Base-by-base conservation (phyloP, 176 grass and related monocot genomes). In the Aegilops bicornis region DNA sequence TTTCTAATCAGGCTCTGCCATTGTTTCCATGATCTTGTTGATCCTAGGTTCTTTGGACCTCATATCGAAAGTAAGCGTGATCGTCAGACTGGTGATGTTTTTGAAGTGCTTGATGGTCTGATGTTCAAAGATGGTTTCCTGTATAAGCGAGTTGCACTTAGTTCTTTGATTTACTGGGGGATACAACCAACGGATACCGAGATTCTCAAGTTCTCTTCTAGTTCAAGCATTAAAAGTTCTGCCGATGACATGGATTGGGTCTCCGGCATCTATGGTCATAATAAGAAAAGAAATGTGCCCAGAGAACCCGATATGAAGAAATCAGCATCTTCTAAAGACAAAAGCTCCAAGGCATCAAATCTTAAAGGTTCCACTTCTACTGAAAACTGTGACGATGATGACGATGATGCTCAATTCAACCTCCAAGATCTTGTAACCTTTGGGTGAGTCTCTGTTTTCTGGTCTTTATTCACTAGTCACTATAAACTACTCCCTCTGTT, bases 91-190 rank as follows among this genome's bases (percentile, higher is more conserved):
- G 94, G 94, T 61, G 94, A 96, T 78, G 50, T 92, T 80, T 99
- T 93, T 91, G 94, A 99, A 89, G 82, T 94, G 50, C 94, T 99
- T 61, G 94, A 96, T 66, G 89, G 94, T 64, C 82, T 94, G 87
- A 99, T 96, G 97, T 88, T 99, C 40, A 99, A 96, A 89, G 92
- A 99, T 76, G 97, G 97, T 74, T 99, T 94, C 79, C 69, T 99
- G 61, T 99, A 90, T 79, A 96, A 99, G 86, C 87, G 83, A 76
- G 90, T 96, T 61, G 88, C 97, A 22, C 82, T 93, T 82, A 95
- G 85, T 87, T 99, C 97, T 88, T 85, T 99, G 82, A 94, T 96
- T 76, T 99, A 91, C 63, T 93, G 88, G 87, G 90, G 94, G 16
- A 95, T 99, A 80, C 87, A 94, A 70, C 97, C 97, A 10, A 92